Conservation (phyloP, 2,329 filamentous ascomycete genomes). For the Lecanoromycetidae sp. region DNA sequence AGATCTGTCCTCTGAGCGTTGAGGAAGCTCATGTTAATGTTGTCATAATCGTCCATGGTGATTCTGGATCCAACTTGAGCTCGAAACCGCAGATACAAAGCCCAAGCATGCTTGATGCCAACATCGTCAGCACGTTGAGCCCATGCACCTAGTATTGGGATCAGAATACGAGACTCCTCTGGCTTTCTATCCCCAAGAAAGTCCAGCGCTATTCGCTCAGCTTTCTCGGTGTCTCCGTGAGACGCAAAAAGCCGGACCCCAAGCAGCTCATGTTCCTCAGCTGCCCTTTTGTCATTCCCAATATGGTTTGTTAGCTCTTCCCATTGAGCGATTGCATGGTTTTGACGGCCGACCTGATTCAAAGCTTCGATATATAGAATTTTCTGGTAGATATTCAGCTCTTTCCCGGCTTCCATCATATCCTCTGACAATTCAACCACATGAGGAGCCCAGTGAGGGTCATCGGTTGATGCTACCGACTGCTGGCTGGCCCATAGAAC, state of each 20-base stretch:
- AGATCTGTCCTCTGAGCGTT: constrained; percentile 51
- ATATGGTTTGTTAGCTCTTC: constrained; percentile 44
- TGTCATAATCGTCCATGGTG: constrained; percentile 64
- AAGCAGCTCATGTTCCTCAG: constrained; percentile 34
- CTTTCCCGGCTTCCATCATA: constrained; percentile 47
- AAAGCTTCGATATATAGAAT: constrained; percentile 57
- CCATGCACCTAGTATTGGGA: constrained; percentile 59
- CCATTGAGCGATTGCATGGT: constrained; percentile 52
- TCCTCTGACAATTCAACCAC: constrained; percentile 53
- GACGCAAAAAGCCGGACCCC: constrained; percentile 41
- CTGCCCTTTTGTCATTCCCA: constrained; percentile 31
- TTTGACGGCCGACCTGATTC: constrained; percentile 49
- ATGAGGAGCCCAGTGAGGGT: constrained; percentile 48
- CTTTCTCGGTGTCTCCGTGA: constrained; percentile 34
- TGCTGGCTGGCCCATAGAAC: constrained; percentile 52
- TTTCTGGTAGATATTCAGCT: constrained; percentile 46
- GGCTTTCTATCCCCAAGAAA: constrained; percentile 37
- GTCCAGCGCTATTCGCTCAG: constrained; percentile 37
- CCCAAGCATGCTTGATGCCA: constrained; percentile 51
- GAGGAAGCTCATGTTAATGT: constrained; percentile 59
- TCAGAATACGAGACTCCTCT: constrained; percentile 30
- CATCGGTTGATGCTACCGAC: constrained; percentile 30
- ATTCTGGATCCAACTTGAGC: constrained; percentile 48
- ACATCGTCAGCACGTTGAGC: constrained; percentile 38
- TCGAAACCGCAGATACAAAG: constrained; percentile 53